These are phyloP conservation scores for Silene uniflora DNA, from an alignment of 148 eudicot species.

Conservation along the genomic window DNA sequence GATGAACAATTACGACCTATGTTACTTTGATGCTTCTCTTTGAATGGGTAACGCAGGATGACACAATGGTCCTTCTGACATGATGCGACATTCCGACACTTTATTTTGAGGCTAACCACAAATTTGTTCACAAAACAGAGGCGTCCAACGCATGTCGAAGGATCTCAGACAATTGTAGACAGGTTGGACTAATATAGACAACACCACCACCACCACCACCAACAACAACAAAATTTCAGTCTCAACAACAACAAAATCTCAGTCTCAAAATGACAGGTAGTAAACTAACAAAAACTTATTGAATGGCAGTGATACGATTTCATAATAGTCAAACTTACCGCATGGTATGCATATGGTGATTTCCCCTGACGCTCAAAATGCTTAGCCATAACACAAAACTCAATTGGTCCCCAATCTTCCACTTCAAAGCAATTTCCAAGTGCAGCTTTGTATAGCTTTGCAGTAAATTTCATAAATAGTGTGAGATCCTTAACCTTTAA, in stretches of 20 bases:
- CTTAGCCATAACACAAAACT: constrained; percentile 78
- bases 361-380: constrained; percentile 96
- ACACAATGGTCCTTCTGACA: background rate
- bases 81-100: background rate
- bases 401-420: constrained; percentile 96
- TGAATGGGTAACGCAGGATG: background rate
- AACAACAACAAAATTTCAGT: too few species aligned
- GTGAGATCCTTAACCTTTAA: constrained; percentile 14
- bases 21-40: too few species aligned
- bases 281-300: background rate
- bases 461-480: constrained; percentile 14
- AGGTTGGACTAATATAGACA: background rate
- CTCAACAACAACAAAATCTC: background rate
- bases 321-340: constrained; percentile 41
- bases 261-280: background rate
- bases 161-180: background rate
- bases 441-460: constrained; percentile 78
- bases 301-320: background rate
- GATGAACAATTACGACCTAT: background rate
- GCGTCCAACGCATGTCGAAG: background rate
- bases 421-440: constrained; percentile 86
- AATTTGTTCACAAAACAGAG: background rate
- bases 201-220: too few species aligned
- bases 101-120: background rate
- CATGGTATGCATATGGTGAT: constrained; percentile 91